Conservation (phyloP, 2,329 filamentous ascomycete genomes). For the Lojkania enalia region DNA sequence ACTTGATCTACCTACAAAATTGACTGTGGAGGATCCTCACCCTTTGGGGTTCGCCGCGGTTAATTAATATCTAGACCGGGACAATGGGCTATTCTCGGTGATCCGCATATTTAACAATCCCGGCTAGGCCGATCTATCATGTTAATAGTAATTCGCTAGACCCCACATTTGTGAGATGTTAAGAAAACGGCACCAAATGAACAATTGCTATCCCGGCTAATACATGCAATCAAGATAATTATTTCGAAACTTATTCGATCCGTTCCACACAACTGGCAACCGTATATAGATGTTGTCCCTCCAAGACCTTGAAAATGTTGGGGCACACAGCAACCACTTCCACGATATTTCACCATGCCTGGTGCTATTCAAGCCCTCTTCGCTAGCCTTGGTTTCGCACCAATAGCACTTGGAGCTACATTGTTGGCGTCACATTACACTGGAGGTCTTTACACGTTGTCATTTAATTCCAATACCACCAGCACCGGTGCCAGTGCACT, state of each 20-base stretch:
- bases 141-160: no score
- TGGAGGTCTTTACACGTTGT: constrained; percentile 8
- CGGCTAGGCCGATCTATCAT: no score
- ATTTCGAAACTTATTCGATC: not conserved
- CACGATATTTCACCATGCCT: not conserved
- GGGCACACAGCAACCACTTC: not conserved
- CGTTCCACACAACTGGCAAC: not conserved
- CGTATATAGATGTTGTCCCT: not conserved
- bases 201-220: not conserved
- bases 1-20: no score
- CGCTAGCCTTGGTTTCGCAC: not conserved
- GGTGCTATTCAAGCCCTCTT: not conserved
- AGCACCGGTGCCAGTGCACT: not conserved
- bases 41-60: no score
- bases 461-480: constrained; percentile 7
- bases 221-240: not conserved
- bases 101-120: no score
- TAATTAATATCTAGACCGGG: no score
- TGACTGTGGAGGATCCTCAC: no score
- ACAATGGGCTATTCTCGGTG: no score
- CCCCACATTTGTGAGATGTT: no score
- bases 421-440: constrained; percentile 13
- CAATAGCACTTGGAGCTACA: constrained; percentile 1
- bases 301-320: not conserved
- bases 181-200: no score